Percentiles rank a stretch among this genome's conserved stretches.
These are phyloP conservation scores for Purpureocillium takamizusanense DNA, from an alignment of 2,329 filamentous ascomycete species.

Conservation along the genomic window DNA sequence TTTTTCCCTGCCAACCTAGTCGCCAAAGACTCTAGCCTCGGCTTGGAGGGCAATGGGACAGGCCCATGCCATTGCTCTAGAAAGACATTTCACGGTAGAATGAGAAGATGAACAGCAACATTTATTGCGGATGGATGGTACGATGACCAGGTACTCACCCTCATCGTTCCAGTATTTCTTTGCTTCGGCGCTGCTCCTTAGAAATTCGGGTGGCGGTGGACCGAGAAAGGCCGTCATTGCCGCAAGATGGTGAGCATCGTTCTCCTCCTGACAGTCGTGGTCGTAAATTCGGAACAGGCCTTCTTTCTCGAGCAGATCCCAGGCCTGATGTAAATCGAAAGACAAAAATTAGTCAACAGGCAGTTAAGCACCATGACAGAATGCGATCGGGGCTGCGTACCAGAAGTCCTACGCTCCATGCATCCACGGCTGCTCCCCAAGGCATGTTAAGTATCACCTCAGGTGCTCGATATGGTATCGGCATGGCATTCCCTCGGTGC, in stretches of 20 bases:
- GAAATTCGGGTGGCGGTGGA: slow-evolving; percentile 15
- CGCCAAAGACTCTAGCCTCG: slow-evolving; percentile 9
- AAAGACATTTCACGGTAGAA: too few relatives aligned
- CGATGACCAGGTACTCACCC: slow-evolving; percentile 9
- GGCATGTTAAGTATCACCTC: slow-evolving; percentile 26
- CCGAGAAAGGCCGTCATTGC: slow-evolving; percentile 18
- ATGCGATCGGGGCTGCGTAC: slow-evolving; percentile 10
- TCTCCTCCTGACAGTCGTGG: slow-evolving; percentile 10
- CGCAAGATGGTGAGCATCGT: slow-evolving; percentile 18
- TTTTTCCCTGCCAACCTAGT: slow-evolving; percentile 7
- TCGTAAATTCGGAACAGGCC: slow-evolving; percentile 15
- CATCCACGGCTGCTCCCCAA: slow-evolving; percentile 23
- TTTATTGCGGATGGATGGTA: neutral
- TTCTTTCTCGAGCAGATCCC: slow-evolving; percentile 14
- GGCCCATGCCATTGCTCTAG: slow-evolving; percentile 15
- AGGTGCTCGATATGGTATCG: slow-evolving; percentile 21
- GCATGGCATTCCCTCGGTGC: slow-evolving; percentile 16
- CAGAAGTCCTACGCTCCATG: slow-evolving; percentile 25
- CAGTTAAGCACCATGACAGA: slow-evolving; percentile 1
- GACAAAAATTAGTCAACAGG: neutral
- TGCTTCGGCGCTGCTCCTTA: slow-evolving; percentile 10
- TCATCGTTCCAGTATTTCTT: slow-evolving; percentile 16
- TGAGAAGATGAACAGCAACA: too few relatives aligned
- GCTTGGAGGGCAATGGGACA: slow-evolving; percentile 12
- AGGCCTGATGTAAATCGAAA: too few relatives aligned